Evolutionary conservation across 352 stramenopile species (phyloP).

Genomic region (Pythium phragmitis): DNA sequence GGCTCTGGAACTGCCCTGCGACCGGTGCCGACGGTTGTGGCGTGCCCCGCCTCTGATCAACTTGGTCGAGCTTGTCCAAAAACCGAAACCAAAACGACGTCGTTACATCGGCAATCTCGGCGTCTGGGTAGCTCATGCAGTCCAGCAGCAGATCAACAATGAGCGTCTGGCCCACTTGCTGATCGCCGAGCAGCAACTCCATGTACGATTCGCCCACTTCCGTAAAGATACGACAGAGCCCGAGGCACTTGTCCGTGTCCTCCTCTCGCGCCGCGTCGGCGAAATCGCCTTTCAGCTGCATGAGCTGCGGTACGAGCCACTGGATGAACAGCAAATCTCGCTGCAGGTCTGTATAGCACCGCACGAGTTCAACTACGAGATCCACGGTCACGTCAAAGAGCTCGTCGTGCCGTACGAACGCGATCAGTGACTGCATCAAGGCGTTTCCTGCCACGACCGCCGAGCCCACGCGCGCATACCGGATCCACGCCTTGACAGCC

Average conservation of each 20-base stretch:
- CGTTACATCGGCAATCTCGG: conserved; percentile 82
- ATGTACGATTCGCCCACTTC: conserved; percentile 90
- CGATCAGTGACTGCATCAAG: conserved; percentile 62
- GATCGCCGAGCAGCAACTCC: conserved; percentile 63
- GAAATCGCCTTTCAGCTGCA: conserved; percentile 65
- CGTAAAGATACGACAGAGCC: conserved; percentile 88
- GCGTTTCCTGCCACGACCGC: conserved; percentile 57
- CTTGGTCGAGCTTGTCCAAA: conserved; percentile 28
- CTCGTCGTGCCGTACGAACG: conserved; percentile 66
- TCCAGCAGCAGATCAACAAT: conserved; percentile 87
- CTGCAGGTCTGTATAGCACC: conserved; percentile 49
- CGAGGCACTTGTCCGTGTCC: conserved; percentile 72
- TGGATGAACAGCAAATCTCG: conserved; percentile 57
- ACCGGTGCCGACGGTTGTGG: background rate
- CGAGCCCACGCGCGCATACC: conserved; percentile 44
- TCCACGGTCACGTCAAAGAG: conserved; percentile 86
- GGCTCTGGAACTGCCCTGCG: conserved; percentile 39
- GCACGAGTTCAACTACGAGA: conserved; percentile 77
- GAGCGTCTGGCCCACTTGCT: conserved; percentile 48
- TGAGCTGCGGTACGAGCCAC: conserved; percentile 76
- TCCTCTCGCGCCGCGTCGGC: conserved; percentile 46
- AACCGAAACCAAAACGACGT: conserved; percentile 84
- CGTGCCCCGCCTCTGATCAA: background rate
- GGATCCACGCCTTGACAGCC: conserved; percentile 62
- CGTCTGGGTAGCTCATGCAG: conserved; percentile 80